Conservation (phyloP, 352 stramenopile species). For the Halophytophthora polymorphica region DNA sequence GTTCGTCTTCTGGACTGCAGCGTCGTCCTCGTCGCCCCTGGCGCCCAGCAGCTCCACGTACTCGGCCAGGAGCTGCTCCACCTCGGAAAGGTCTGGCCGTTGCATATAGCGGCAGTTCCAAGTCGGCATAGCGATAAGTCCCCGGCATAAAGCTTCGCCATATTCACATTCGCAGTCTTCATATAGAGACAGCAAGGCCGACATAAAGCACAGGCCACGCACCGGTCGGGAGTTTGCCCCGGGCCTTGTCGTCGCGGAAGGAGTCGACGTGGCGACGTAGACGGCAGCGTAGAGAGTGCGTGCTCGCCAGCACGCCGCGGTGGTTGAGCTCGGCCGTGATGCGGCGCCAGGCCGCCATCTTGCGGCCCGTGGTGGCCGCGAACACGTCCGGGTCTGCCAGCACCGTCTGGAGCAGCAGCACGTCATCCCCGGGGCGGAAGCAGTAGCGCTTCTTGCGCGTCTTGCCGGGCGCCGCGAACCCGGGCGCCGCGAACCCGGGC, state of each 20-base stretch:
- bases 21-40: background rate
- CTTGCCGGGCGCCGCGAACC: slow-evolving; percentile 1
- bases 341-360: slow-evolving; percentile 5
- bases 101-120: no score
- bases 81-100: slow-evolving; percentile 12
- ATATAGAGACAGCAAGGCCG: slow-evolving; percentile 3
- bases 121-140: no score
- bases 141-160: background rate
- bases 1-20: no score
- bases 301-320: slow-evolving; percentile 8
- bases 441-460: slow-evolving; percentile 21
- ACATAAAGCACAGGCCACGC: no score
- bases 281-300: slow-evolving; percentile 12
- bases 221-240: slow-evolving; percentile 8
- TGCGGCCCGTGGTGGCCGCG: background rate
- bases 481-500: no score
- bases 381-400: slow-evolving; percentile 7
- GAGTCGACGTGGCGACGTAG: slow-evolving; percentile 8
- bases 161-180: slow-evolving; percentile 4
- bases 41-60: slow-evolving; percentile 1
- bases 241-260: slow-evolving; percentile 3
- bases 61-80: slow-evolving; percentile 15
- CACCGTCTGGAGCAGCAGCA: slow-evolving; percentile 8
- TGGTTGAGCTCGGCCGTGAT: slow-evolving; percentile 9
- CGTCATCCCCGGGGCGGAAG: slow-evolving; percentile 14